A percentile compares a stretch with the other conserved stretches of the same genome.
Conservation (phyloP, 169 alveolate genomes). For the Blepharisma undulans region DNA sequence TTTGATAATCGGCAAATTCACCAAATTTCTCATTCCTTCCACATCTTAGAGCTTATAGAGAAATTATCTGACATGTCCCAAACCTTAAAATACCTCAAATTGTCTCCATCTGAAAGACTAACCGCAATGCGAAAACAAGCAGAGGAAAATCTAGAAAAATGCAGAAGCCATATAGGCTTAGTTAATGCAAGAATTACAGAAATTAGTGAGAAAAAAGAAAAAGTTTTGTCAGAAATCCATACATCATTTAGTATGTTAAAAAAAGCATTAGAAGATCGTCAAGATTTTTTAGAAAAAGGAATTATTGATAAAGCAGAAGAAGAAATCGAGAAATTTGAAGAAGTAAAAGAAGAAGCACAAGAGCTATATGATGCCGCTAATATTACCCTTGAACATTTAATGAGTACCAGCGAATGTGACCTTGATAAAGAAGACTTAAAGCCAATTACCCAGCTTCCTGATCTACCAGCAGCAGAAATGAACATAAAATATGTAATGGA, state of each 20-base stretch:
- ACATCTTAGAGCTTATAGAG: constrained; percentile 25
- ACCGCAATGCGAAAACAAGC: not conserved
- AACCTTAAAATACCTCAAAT: not conserved
- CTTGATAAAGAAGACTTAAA: not conserved
- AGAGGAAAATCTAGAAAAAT: not conserved
- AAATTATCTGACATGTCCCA: constrained; percentile 7
- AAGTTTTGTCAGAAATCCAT: not conserved
- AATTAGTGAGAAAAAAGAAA: not conserved
- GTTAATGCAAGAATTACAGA: not conserved
- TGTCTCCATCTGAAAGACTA: constrained; percentile 13
- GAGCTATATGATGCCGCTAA: not conserved
- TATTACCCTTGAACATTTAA: not conserved
- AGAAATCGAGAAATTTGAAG: not conserved
- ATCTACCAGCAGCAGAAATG: not conserved
- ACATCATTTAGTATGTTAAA: not conserved
- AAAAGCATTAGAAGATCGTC: not conserved
- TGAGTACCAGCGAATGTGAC: not conserved
- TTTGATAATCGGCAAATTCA: not conserved
- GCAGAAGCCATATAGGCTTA: not conserved
- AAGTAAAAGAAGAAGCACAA: not conserved
- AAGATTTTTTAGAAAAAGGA: not conserved
- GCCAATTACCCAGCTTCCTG: not conserved
- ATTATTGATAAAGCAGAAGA: not conserved
- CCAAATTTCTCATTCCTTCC: constrained; percentile 2
- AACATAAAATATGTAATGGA: not conserved